Base-by-base conservation (phyloP, 768 basidiomycete genomes). In the Vishniacozyma victoriae region DNA sequence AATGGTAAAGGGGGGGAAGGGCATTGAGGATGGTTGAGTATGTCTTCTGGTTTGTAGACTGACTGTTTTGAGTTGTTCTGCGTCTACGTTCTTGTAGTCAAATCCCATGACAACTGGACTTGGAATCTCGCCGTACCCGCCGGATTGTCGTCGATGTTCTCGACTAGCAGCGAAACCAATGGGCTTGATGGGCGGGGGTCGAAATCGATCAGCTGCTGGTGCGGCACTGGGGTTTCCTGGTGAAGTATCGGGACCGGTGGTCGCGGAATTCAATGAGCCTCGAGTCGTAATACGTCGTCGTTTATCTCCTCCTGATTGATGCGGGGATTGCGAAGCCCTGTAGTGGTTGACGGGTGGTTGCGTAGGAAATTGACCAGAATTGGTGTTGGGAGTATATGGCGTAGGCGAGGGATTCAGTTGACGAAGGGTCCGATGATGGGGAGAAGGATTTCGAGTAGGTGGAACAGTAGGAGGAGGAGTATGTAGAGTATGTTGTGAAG, bases 81-180 rank as follows among this genome's bases (percentile, higher is more conserved):
- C 60, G 37, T 68, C 62, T 15, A 64, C 54, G 3, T 46, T 43
- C 26, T 64, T 59, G 41, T 64, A 64, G 40, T 68, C 66, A 55
- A 68, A 68, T 14, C 66, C 66, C 66, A 68, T 68, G 12, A 68
- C 66, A 3, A 68, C 66, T 0, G 66, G 66, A 20, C 50, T 54
- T 44, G 66, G 66, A 3, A 64, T 33, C 22, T n/a, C 16, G 18
- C 44, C 48, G 4, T 46, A 22, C 14, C 15, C 25, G 2, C 50
- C 57, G 18, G 48, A 50, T 24, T 57, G 60, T 27, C 58, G 35
- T 44, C 59, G 46, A 3, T 46, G 33, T 40, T 64, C 62, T 39
- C 66, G 38, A 11, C 52, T 33, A n/a, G 60, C 60, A 4, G 62
- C 62, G 39, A 68, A 68, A 3, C 66, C 66, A 29, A 68, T 60